Evolutionary conservation across 352 stramenopile genomes (phyloP).

Genomic region (Globisporangium perplexum): DNA sequence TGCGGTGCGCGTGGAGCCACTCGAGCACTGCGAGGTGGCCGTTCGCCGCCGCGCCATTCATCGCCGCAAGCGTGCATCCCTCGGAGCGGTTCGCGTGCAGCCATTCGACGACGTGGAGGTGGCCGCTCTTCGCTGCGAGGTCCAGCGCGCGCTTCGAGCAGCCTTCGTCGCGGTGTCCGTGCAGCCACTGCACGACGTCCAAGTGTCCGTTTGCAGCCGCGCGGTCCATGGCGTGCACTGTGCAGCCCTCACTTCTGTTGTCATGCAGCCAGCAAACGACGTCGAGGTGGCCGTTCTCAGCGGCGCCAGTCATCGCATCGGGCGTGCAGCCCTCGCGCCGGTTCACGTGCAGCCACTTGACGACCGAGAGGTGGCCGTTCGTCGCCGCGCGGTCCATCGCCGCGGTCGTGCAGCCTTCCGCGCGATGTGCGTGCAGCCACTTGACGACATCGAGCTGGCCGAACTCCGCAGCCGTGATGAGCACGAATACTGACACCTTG

Average conservation of each 20-base stretch:
- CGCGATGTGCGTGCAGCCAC: constrained; percentile 25
- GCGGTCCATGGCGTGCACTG: constrained; percentile 35
- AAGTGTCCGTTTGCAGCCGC: constrained; percentile 41
- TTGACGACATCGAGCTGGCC: constrained; percentile 25
- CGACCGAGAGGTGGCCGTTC: constrained; percentile 29
- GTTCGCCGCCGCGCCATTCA: constrained; percentile 35
- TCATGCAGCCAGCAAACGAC: constrained; percentile 35
- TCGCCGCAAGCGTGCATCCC: constrained; percentile 36
- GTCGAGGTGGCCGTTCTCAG: constrained; percentile 23
- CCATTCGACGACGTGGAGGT: constrained; percentile 47
- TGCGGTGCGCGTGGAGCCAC: constrained; percentile 41
- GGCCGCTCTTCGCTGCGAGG: constrained; percentile 38
- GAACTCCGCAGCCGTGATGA: constrained; percentile 29
- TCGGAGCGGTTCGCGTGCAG: constrained; percentile 31
- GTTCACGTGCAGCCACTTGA: constrained; percentile 35
- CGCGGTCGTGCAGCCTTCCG: constrained; percentile 20
- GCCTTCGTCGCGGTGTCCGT: constrained; percentile 29
- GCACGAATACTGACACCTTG: constrained; percentile 29
- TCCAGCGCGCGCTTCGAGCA: constrained; percentile 41
- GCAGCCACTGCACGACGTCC: constrained; percentile 37
- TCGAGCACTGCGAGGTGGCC: constrained; percentile 49
- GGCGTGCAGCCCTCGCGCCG: constrained; percentile 29
- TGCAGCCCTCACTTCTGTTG: constrained; percentile 31
- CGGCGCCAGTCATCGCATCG: constrained; percentile 35
- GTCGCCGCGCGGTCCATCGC: constrained; percentile 36